A percentile compares a stretch with the other conserved stretches of the same genome.
These are phyloP conservation scores for Cercophora sp. DNA, from an alignment of 495 filamentous ascomycete species.

Conservation along the genomic window DNA sequence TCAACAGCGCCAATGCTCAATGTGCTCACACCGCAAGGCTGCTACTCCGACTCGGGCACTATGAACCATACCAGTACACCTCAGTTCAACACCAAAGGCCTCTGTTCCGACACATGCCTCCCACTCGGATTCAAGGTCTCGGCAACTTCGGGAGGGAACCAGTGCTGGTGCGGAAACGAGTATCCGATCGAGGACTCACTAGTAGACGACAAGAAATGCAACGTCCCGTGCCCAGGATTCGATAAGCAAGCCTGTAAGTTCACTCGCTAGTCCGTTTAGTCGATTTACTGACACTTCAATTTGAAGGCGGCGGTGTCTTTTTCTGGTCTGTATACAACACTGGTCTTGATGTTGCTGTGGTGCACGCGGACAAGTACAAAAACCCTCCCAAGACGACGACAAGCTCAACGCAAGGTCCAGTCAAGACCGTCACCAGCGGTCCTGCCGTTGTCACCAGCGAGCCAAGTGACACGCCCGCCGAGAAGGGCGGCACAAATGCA, in stretches of 20 bases:
- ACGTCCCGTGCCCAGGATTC: slow-evolving; percentile 54
- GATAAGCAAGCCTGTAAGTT: slow-evolving; percentile 55
- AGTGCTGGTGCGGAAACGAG: slow-evolving; percentile 60
- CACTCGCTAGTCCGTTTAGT: no score
- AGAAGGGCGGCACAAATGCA: slow-evolving; percentile 41
- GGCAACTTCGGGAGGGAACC: slow-evolving; percentile 16
- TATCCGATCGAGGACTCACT: slow-evolving; percentile 48
- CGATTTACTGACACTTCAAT: no score
- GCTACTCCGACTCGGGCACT: slow-evolving; percentile 27
- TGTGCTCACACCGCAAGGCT: slow-evolving; percentile 21
- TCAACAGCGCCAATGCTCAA: background rate
- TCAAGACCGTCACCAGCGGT: slow-evolving; percentile 5
- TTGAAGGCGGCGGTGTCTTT: slow-evolving; percentile 50
- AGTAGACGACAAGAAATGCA: slow-evolving; percentile 51
- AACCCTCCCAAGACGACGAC: background rate
- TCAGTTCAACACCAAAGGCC: slow-evolving; percentile 13
- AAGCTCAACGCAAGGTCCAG: slow-evolving; percentile 5
- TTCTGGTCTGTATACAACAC: slow-evolving; percentile 50
- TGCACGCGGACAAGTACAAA: background rate
- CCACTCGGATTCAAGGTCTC: slow-evolving; percentile 8
- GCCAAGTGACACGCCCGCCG: slow-evolving; percentile 30
- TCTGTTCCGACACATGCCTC: slow-evolving; percentile 20
- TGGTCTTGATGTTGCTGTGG: slow-evolving; percentile 31
- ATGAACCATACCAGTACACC: slow-evolving; percentile 14
- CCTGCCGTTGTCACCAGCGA: slow-evolving; percentile 22